Percentiles rank a stretch among this genome's conserved stretches.
phyloP scores from a whole-genome alignment of 805 yeast species.

The Komagataella kurtzmanii region DNA sequence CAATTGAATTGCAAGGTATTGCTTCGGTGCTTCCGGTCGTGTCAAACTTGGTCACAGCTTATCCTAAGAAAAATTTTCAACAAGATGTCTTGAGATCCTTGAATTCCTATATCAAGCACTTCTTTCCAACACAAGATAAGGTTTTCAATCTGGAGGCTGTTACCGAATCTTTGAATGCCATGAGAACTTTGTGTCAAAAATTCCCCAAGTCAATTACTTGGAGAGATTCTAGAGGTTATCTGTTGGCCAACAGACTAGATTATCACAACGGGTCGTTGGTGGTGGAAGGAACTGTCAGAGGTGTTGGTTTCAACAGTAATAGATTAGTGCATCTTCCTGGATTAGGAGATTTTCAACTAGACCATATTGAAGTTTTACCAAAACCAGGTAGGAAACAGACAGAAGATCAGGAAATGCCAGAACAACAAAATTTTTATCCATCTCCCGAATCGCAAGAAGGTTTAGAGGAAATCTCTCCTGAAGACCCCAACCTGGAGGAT shows the following conservation, averaged over 20 bases:
- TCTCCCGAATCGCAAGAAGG: conserved; percentile 34
- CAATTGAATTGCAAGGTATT: conserved; percentile 85
- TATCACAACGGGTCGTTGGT: conserved; percentile 33
- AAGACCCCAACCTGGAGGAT: conserved; percentile 22
- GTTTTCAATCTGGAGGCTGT: conserved; percentile 54
- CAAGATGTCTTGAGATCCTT: conserved; percentile 53
- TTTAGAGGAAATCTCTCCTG: conserved; percentile 47
- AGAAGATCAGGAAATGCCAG: conserved; percentile 8
- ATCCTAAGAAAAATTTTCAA: conserved; percentile 67
- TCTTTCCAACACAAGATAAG: conserved; percentile 72
- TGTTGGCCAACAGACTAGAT: conserved; percentile 55
- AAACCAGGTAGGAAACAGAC: conserved; percentile 2
- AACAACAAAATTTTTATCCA: conserved; percentile 14
- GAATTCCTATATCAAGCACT: conserved; percentile 54
- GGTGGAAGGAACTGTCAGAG: conserved; percentile 79
- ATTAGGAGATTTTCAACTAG: conserved; percentile 76
- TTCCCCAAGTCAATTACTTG: conserved; percentile 77
- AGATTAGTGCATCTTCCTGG: conserved; percentile 80
- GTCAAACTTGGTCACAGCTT: conserved; percentile 54
- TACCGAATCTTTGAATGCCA: conserved; percentile 60
- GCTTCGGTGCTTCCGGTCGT: conserved; percentile 71
- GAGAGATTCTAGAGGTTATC: conserved; percentile 88
- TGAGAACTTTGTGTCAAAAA: conserved; percentile 71
- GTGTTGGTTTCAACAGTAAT: conserved; percentile 68
- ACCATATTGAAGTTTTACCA: conserved; percentile 40